Conservation (phyloP, 495 filamentous ascomycete genomes). For the Aspergillus taichungensis region DNA sequence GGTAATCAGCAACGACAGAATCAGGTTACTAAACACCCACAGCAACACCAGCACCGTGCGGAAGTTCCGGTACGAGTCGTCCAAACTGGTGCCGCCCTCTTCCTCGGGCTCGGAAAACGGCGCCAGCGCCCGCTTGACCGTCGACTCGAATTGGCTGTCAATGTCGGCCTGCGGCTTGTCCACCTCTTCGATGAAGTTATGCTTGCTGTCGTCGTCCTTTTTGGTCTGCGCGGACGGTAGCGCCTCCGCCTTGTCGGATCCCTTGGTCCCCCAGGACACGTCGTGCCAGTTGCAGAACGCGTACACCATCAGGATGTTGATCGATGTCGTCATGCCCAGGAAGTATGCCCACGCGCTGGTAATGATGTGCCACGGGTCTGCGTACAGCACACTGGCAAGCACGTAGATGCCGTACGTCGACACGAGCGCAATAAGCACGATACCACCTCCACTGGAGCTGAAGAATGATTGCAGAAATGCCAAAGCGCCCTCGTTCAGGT, state of each 20-base stretch:
- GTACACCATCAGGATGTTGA: conserved; percentile 98
- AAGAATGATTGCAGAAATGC: conserved; percentile 68
- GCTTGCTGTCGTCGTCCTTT: conserved; percentile 72
- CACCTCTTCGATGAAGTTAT: conserved; percentile 85
- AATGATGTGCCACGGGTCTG: conserved; percentile 99
- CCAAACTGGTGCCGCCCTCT: conserved; percentile 68
- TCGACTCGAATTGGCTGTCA: conserved; percentile 90
- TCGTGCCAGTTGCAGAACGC: conserved; percentile 99
- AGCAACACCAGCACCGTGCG: conserved; percentile 77
- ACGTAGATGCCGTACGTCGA: conserved; percentile 96
- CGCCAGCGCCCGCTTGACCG: conserved; percentile 82
- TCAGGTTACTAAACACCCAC: conserved; percentile 90
- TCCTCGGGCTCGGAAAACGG: conserved; percentile 67
- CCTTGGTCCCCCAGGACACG: conserved; percentile 99
- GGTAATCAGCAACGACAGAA: conserved; percentile 77
- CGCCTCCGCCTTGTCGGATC: conserved; percentile 90
- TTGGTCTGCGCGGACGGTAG: conserved; percentile 77
- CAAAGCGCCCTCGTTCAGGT: conserved; percentile 38
- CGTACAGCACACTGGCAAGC: conserved; percentile 88
- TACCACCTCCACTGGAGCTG: conserved; percentile 56
- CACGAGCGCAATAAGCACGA: conserved; percentile 84
- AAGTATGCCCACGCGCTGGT: conserved; percentile 91
- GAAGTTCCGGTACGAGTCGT: conserved; percentile 98
- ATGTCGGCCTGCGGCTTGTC: conserved; percentile 97
- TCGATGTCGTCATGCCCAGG: conserved; percentile 85